Evolutionary conservation across 148 eudicot genomes (phyloP), one percentile per base, ranked within the genome.

Genomic region (Silene latifolia): DNA sequence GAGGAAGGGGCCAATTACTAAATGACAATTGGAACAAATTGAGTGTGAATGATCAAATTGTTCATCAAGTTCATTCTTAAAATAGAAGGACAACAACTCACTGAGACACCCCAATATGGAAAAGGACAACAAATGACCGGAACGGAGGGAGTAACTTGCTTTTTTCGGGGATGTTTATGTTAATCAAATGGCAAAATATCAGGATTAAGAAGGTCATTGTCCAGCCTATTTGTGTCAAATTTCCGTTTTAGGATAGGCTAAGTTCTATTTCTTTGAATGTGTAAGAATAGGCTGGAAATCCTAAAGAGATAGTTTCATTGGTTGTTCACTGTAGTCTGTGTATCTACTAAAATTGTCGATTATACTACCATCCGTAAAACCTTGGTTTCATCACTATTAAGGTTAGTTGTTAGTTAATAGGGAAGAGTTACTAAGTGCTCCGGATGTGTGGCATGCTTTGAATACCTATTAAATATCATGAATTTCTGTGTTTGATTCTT

Each of bases 131-230:
- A n/a, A n/a, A n/a, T n/a, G n/a, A n/a, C n/a, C n/a, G n/a, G n/a
- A n/a, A n/a, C n/a, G n/a, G n/a, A n/a, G n/a, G n/a, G n/a, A n/a
- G n/a, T n/a, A 51, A 51, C 27, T 60, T 20, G 9, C 7, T 44
- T 14, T 32, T 73, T 54, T 72, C 29, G 46, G 54, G 15, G 42
- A 53, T 71, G 21, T 71, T n/a, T 27, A 47, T n/a, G 54, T 68
- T 25, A 44, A 39, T 35, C 21, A 32, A 42, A 4, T 15, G 47
- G 20, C 12, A 12, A 17, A 35, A 32, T 15, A 17, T 17, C 17
- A 8, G 70, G 47, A 66, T 3, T 5, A 42, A 46, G 48, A 39
- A 32, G 5, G n/a, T 67, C 9, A n/a, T n/a, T n/a, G n/a, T n/a
- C n/a, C n/a, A n/a, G n/a, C n/a, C n/a, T n/a, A n/a, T n/a, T n/a